Evolutionary conservation across 108 stramenopile species (phyloP).

Genomic region (Skeletonema marinoi): DNA sequence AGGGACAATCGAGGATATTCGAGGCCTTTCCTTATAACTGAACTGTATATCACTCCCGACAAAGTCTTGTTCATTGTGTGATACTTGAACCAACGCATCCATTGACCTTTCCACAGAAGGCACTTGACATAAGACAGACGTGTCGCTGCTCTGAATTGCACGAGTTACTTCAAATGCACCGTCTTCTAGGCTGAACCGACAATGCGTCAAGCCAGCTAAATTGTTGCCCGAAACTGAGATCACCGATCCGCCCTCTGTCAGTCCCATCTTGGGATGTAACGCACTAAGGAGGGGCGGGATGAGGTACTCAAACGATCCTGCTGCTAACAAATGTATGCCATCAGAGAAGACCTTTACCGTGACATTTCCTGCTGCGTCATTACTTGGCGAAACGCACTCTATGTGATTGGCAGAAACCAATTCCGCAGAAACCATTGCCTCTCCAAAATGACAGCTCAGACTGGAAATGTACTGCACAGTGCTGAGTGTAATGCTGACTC

Average conservation of each 20-base stretch:
- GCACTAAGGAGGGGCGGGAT: slow-evolving; percentile 16
- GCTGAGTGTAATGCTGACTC: slow-evolving; percentile 25
- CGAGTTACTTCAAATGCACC: slow-evolving; percentile 20
- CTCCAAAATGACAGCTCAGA: slow-evolving; percentile 39
- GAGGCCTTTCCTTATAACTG: slow-evolving; percentile 36
- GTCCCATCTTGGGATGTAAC: slow-evolving; percentile 30
- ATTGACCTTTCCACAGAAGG: slow-evolving; percentile 8
- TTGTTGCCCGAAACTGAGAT: slow-evolving; percentile 21
- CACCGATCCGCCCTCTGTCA: slow-evolving; percentile 33
- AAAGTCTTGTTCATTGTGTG: slow-evolving; percentile 45
- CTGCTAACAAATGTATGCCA: slow-evolving; percentile 13
- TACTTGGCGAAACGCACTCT: slow-evolving; percentile 23
- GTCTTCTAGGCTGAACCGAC: slow-evolving; percentile 24
- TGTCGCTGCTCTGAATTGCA: slow-evolving; percentile 10
- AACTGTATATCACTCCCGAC: slow-evolving; percentile 1
- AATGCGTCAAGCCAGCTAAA: slow-evolving; percentile 29
- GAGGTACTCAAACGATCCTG: slow-evolving; percentile 41
- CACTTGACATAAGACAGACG: slow-evolving; percentile 13
- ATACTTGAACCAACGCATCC: slow-evolving; percentile 28
- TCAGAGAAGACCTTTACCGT: slow-evolving; percentile 20
- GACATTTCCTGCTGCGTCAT: background rate
- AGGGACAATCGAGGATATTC: slow-evolving; percentile 30
- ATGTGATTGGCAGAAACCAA: slow-evolving; percentile 13
- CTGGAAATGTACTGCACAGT: slow-evolving; percentile 24
- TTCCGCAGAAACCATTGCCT: slow-evolving; percentile 10